Conservation (phyloP, 208 protist species). For the Leishmania tarentolae region DNA sequence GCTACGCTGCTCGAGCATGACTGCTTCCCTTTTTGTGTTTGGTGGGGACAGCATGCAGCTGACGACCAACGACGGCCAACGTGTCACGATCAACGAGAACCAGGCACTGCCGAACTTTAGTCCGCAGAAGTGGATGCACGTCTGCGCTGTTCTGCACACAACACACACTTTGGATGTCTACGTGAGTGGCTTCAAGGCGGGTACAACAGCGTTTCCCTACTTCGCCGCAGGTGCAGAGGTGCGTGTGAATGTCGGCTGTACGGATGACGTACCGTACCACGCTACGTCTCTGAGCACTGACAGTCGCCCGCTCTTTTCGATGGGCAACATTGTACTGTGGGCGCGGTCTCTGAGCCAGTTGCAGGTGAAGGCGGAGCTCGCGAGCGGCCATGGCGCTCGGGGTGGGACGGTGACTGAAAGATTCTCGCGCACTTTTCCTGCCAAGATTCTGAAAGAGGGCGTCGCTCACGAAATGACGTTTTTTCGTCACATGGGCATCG, state of each 20-base stretch:
- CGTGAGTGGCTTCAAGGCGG: slow-evolving; percentile 72
- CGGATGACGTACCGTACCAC: slow-evolving; percentile 19
- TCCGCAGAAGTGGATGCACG: slow-evolving; percentile 58
- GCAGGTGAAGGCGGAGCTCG: slow-evolving; percentile 75
- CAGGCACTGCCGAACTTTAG: slow-evolving; percentile 66
- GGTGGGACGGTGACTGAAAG: not conserved
- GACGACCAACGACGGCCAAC: slow-evolving; percentile 40
- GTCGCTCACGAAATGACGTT: slow-evolving; percentile 51
- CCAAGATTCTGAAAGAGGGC: slow-evolving; percentile 56
- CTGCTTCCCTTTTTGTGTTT: slow-evolving; percentile 36
- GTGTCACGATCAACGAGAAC: slow-evolving; percentile 68
- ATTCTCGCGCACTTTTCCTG: not conserved
- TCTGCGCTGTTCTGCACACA: slow-evolving; percentile 59
- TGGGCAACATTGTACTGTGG: slow-evolving; percentile 74
- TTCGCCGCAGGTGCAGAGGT: slow-evolving; percentile 51
- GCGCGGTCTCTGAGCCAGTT: slow-evolving; percentile 61
- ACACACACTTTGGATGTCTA: slow-evolving; percentile 62
- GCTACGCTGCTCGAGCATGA: slow-evolving; percentile 21
- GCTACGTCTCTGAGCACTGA: slow-evolving; percentile 37
- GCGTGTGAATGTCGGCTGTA: slow-evolving; percentile 61
- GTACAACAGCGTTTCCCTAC: slow-evolving; percentile 48
- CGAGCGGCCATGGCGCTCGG: slow-evolving; percentile 22
- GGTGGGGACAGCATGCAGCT: slow-evolving; percentile 74
- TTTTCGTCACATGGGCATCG: not conserved
- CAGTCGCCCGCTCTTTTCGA: slow-evolving; percentile 54